Base-by-base conservation (phyloP, 108 stramenopile genomes). In the Craspedostauros australis region DNA sequence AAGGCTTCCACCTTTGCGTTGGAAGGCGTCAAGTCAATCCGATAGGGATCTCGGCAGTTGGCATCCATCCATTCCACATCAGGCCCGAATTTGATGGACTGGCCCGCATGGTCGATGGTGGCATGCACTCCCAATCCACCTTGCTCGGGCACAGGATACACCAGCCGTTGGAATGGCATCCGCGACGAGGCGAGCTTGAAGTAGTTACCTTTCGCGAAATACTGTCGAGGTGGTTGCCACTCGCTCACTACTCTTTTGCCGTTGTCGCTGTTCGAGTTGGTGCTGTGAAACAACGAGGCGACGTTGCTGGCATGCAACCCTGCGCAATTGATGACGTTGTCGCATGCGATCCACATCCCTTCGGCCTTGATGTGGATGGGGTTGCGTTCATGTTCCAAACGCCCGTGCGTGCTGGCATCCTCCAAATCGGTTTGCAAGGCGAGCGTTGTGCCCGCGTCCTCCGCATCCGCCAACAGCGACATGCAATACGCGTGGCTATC, bases 81-180 rank as follows among this genome's bases (percentile, higher is more conserved):
- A 1, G 91, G 91, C 22, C 91, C 91, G 61, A 92, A 92, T 43
- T 76, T 78, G 47, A 73, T 68, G 6, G 65, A 47, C 27, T 64
- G 60, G 12, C 77, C 77, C 19, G 48, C 50, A 57, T 73, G 60
- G 59, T 92, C 91, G 18, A 92, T 60, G 15, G 86, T 92, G 7
- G 91, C 86, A 77, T 92, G 91, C 0, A 92, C 75, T 21, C 91
- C 91, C 21, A 92, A 56, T 8, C 90, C 85, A 42, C 85, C 91
- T 19, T 75, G 68, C 51, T 86, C 86, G 3, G 91, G 91, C 1
- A 88, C 58, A 14, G 91, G 91, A 64, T 92, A 92, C 32, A 92
- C 63, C 42, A 92, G 70, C 15, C 76, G 75, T 36, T 39, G 46
- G 74, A 92, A 92, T 29, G 86, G 86, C 5, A 62, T 42, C 25